phyloP scores from a whole-genome alignment of 768 basidiomycete species.

The Panellus pusillus region DNA sequence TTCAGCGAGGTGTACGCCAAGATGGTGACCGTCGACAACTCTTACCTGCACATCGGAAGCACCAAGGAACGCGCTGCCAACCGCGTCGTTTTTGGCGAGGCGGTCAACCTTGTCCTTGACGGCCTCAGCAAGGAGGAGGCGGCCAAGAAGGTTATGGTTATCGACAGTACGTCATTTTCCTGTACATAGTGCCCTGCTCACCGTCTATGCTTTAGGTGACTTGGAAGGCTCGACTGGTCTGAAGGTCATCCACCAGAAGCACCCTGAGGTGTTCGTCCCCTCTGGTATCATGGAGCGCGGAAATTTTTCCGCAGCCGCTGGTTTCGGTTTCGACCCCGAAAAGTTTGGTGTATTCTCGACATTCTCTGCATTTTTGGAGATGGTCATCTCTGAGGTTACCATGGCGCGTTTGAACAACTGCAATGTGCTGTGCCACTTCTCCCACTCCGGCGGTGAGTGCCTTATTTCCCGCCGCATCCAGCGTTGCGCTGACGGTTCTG shows the following conservation, averaged over 20 bases:
- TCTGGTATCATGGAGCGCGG: conserved; percentile 89
- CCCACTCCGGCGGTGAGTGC: conserved; percentile 74
- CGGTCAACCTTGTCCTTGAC: conserved; percentile 78
- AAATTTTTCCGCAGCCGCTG: conserved; percentile 82
- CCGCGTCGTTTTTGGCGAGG: conserved; percentile 83
- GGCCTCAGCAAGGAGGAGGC: conserved; percentile 74
- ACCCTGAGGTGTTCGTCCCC: conserved; percentile 83
- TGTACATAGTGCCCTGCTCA: not conserved
- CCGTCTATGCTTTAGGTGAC: conserved; percentile 50
- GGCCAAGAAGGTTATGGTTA: conserved; percentile 79
- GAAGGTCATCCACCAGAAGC: conserved; percentile 85
- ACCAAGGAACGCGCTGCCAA: conserved; percentile 77
- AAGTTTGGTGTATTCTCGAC: conserved; percentile 90
- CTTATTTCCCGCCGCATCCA: not conserved
- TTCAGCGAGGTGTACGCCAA: conserved; percentile 54
- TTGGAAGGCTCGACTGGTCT: conserved; percentile 88
- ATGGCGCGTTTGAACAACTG: conserved; percentile 92
- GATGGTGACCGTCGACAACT: conserved; percentile 58
- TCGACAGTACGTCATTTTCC: conserved; percentile 60
- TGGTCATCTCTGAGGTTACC: conserved; percentile 85
- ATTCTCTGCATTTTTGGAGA: conserved; percentile 90
- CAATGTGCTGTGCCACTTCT: conserved; percentile 88
- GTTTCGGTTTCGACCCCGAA: conserved; percentile 80
- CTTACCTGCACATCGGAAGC: conserved; percentile 68
- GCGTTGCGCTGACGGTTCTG: conserved; percentile 1